Conservation (phyloP, 371 early-diverging fungal genomes). For the Coemansia linderi region DNA sequence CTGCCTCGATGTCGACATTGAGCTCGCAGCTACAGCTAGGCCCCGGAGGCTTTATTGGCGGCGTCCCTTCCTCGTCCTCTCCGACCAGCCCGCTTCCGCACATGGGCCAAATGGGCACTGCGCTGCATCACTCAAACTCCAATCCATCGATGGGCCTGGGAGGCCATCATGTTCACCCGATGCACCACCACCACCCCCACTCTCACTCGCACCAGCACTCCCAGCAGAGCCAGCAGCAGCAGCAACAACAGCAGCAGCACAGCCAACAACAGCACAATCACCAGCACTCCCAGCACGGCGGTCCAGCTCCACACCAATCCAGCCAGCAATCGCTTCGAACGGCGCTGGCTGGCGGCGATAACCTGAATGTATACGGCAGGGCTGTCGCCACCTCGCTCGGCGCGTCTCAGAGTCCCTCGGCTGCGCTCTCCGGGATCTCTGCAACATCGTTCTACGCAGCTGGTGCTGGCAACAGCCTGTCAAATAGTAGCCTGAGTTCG, state of each 20-base stretch:
- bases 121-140: slow-evolving; percentile 45
- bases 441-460: slow-evolving; percentile 36
- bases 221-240: slow-evolving; percentile 31
- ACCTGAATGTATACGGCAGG: slow-evolving; percentile 36
- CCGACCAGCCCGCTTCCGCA: slow-evolving; percentile 47
- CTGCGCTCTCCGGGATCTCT: slow-evolving; percentile 25
- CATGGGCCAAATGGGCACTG: slow-evolving; percentile 39
- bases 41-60: slow-evolving; percentile 40
- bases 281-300: slow-evolving; percentile 13
- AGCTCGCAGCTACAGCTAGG: slow-evolving; percentile 45
- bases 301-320: slow-evolving; percentile 15
- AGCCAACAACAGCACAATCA: slow-evolving; percentile 6
- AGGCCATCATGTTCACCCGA: slow-evolving; percentile 13
- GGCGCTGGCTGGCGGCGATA: slow-evolving; percentile 40
- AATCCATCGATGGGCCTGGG: slow-evolving; percentile 31
- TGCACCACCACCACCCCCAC: slow-evolving; percentile 3
- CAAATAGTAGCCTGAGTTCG: slow-evolving; percentile 46
- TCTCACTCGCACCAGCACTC: slow-evolving; percentile 12
- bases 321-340: slow-evolving; percentile 40
- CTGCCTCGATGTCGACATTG: slow-evolving; percentile 47
- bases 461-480: slow-evolving; percentile 35
- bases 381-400: slow-evolving; percentile 14
- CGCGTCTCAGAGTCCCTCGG: slow-evolving; percentile 19
- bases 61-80: slow-evolving; percentile 33
- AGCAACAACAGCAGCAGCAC: slow-evolving; percentile 25